Evolutionary conservation across 176 grass and related monocot genomes (phyloP), one percentile per base, ranked within the genome.

Genomic region (Aegilops tauschii): DNA sequence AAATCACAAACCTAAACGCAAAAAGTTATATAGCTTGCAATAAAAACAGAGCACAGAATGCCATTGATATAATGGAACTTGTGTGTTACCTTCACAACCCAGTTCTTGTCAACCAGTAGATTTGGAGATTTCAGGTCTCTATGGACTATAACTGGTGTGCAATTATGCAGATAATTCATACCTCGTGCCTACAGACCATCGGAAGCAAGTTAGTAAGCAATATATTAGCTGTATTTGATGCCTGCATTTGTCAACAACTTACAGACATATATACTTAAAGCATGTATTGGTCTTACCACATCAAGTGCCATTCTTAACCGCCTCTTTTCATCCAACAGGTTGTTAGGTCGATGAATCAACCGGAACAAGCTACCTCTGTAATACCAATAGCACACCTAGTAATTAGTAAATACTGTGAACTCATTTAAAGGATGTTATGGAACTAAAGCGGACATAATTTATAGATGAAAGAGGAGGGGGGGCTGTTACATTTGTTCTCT

Each of bases 121-220:
- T 99, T 99, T 85, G 97, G 97, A 44, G 97, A 99, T 89, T 99
- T 99, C 28, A 99, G 80, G 85, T 99, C 97, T 83, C 97, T 86
- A 88, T 99, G 97, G n/a, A 99, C 97, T 83, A 99, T 90, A 58
- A 99, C 84, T 77, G 94, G 97, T 23, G 94, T 82, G 83, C 92
- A 94, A 61, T 96, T 99, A 92, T 99, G 97, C 85, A 99, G 90
- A 87, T 99, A 96, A 99, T 99, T 99, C 97, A 99, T 99, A 85
- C 97, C 97, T 50, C 97, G 92, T 78, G 92, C 94, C 97, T 99
- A 80, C 20, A 58, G 44, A 62, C n/a, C 83, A 89, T 80, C 34
- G 40, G 27, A 89, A 78, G 25, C 7, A 90, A 88, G 82, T 77
- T 67, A 84, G 20, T 80, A 52, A 74, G 70, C 31, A 76, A 77